These are phyloP conservation scores for Vigna unguiculata DNA, from an alignment of 306 rosid genomes.

Conservation along the genomic window DNA sequence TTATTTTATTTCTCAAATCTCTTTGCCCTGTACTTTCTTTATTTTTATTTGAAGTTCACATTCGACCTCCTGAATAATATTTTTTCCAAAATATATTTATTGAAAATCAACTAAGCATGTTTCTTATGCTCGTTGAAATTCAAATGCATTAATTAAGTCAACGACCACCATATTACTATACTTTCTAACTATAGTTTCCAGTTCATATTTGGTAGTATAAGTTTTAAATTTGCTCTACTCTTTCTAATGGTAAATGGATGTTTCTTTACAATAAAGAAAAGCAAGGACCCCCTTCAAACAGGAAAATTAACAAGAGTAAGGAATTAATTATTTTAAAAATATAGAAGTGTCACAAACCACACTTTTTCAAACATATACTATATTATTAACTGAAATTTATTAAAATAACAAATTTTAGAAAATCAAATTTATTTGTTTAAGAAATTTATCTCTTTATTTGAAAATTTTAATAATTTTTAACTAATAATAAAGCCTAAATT, in stretches of 20 bases:
- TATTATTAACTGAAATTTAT: no score
- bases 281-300: background rate
- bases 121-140: background rate
- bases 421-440: no score
- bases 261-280: background rate
- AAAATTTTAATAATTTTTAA: no score
- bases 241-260: background rate
- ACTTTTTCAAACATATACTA: no score
- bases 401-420: no score
- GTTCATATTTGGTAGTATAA: background rate
- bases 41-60: no score
- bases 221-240: background rate
- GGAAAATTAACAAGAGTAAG: background rate
- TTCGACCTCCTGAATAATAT: no score
- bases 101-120: background rate
- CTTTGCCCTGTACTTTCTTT: no score
- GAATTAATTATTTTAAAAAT: background rate
- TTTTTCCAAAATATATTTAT: background rate
- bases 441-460: no score
- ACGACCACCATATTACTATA: background rate
- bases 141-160: background rate
- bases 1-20: no score
- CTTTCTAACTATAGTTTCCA: background rate
- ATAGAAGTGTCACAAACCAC: no score
- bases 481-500: no score